A percentile compares a stretch with the other conserved stretches of the same genome.
These are phyloP conservation scores for Rubia peregrina DNA, from an alignment of 305 asterid genomes.

Conservation along the genomic window DNA sequence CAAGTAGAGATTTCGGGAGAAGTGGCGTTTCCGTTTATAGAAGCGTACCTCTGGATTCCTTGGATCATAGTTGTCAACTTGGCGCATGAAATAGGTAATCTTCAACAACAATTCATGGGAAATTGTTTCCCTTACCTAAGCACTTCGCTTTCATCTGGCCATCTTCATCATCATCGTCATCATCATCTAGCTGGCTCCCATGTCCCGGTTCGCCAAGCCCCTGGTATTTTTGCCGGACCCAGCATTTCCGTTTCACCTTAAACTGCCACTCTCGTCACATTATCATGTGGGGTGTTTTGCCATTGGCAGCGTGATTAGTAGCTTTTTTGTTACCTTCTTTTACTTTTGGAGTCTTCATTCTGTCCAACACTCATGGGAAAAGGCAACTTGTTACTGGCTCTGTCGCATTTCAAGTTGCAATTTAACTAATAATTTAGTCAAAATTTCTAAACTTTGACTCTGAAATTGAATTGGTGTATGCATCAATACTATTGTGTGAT, in stretches of 20 bases:
- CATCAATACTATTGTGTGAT: too few relatives aligned
- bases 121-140: neutral
- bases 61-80: neutral
- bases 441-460: too few relatives aligned
- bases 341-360: too few relatives aligned
- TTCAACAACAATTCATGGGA: neutral
- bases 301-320: too few relatives aligned
- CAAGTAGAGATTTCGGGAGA: too few relatives aligned
- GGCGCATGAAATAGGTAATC: too few relatives aligned
- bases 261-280: neutral
- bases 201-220: neutral
- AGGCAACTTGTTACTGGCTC: too few relatives aligned
- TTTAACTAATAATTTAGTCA: too few relatives aligned
- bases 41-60: neutral
- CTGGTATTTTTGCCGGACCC: neutral
- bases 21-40: conserved; percentile 1
- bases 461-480: too few relatives aligned
- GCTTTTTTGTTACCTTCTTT: too few relatives aligned
- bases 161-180: neutral
- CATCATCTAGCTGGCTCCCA: conserved; percentile 11
- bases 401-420: too few relatives aligned
- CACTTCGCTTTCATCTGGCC: neutral
- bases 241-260: neutral
- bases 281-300: neutral
- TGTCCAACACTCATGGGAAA: too few relatives aligned